Percentiles rank a stretch among this genome's conserved stretches.
These are phyloP conservation scores for Glutinoglossum americanum DNA, from an alignment of 495 filamentous ascomycete species.

Conservation along the genomic window DNA sequence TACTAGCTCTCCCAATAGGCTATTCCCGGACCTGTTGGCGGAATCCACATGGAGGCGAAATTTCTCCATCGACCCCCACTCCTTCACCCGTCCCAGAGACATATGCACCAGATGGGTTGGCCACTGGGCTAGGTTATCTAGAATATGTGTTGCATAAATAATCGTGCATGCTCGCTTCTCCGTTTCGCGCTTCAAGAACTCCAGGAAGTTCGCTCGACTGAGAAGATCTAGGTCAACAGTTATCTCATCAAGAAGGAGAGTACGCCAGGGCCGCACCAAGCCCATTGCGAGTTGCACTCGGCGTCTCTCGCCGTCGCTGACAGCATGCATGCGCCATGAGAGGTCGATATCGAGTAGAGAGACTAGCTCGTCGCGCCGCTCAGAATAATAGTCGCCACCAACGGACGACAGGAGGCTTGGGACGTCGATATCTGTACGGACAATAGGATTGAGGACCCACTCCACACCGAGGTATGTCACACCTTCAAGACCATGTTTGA, in stretches of 20 bases:
- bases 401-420: slow-evolving; percentile 64
- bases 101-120: slow-evolving; percentile 91
- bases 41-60: slow-evolving; percentile 76
- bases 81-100: slow-evolving; percentile 66
- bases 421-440: slow-evolving; percentile 85
- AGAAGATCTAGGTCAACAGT: slow-evolving; percentile 91
- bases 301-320: slow-evolving; percentile 75
- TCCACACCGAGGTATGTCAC: slow-evolving; percentile 94
- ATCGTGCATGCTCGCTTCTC: slow-evolving; percentile 62
- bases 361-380: slow-evolving; percentile 68
- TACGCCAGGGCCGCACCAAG: slow-evolving; percentile 74
- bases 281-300: slow-evolving; percentile 95
- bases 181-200: slow-evolving; percentile 72
- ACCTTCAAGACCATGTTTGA: slow-evolving; percentile 67
- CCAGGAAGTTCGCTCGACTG: slow-evolving; percentile 62
- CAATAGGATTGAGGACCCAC: slow-evolving; percentile 97
- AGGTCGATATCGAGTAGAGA: slow-evolving; percentile 79
- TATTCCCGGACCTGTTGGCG: slow-evolving; percentile 62
- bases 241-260: slow-evolving; percentile 86
- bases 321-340: slow-evolving; percentile 83
- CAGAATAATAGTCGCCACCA: slow-evolving; percentile 63
- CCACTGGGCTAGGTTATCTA: slow-evolving; percentile 84
- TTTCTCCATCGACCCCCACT: slow-evolving; percentile 49
- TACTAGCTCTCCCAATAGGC: slow-evolving; percentile 66
- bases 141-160: slow-evolving; percentile 92